These are phyloP conservation scores for Rhizoclosmatium globosum DNA, from an alignment of 192 early-diverging fungal species.

Conservation along the genomic window DNA sequence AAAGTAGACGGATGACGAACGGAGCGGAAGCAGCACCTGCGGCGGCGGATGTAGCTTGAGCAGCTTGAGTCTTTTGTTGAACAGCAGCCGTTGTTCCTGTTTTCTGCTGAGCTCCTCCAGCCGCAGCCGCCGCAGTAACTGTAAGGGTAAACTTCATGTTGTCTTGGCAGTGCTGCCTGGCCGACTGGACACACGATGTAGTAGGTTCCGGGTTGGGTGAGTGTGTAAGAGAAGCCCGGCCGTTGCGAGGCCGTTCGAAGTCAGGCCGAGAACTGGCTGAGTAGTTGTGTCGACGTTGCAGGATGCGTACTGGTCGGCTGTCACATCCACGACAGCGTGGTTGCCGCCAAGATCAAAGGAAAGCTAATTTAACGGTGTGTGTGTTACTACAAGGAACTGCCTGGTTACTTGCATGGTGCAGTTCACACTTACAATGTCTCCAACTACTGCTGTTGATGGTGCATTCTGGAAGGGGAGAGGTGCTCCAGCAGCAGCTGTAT, in stretches of 20 bases:
- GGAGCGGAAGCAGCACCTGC: too few species aligned
- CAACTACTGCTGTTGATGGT: too few species aligned
- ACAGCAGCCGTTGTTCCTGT: not conserved
- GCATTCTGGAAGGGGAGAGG: too few species aligned
- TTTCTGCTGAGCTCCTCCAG: not conserved
- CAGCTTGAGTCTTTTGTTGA: not conserved
- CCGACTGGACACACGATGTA: constrained; percentile 16
- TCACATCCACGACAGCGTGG: constrained; percentile 15
- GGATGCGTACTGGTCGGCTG: not conserved
- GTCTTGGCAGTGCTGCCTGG: not conserved
- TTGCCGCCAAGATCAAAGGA: not conserved
- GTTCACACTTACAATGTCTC: too few species aligned
- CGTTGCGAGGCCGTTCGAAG: constrained; percentile 15
- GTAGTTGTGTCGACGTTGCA: not conserved
- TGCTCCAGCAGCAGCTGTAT: too few species aligned
- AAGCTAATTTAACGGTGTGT: too few species aligned
- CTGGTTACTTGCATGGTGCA: too few species aligned
- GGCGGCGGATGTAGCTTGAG: not conserved
- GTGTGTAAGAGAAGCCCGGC: not conserved
- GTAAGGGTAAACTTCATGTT: not conserved
- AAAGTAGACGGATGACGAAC: not conserved
- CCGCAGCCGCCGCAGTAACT: not conserved
- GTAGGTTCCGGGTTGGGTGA: not conserved
- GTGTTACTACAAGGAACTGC: too few species aligned
- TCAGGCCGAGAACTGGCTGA: not conserved